Base-by-base conservation (phyloP, 768 basidiomycete genomes). In the Boletus reticulatus region DNA sequence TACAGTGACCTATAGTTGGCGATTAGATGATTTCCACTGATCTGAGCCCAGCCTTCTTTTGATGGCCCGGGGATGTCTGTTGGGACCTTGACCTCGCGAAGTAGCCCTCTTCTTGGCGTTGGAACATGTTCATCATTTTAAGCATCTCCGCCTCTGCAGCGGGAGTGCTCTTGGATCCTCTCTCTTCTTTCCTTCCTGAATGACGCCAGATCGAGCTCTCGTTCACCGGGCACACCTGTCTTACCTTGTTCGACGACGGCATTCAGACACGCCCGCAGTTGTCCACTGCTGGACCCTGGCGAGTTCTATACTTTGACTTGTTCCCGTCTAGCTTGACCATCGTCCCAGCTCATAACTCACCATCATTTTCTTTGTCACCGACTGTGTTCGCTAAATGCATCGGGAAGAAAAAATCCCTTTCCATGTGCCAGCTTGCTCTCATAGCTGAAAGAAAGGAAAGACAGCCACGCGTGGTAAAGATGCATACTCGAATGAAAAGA, bases 51-150 rank as follows among this genome's bases (percentile, higher is more conserved):
- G 22, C 22, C 22, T 22, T 22, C 22, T 22, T 81, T 82, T 24
- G 88, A 80, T 3, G 92, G 89, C n/a, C n/a, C n/a, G n/a, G n/a
- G n/a, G n/a, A n/a, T n/a, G n/a, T n/a, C n/a, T n/a, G n/a, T n/a
- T n/a, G 8, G 89, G 45, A 91, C 79, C 60, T 85, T 84, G 66
- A 92, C 67, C 69, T 98, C 94, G 57, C 95, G 81, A 56, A n/a
- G 88, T 72, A 12, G 83, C 85, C 65, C 82, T 81, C 67, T 81
- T 79, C 72, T 92, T 88, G 19, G 83, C 75, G 12, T 78, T 82
- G 60, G 82, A 85, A 70, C 88, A 73, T 16, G 74, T 78, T 22
- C 22, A 22, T 22, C 22, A 3, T 22, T 72, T 87, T 88, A 60
- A 82, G 67, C 56, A 81, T 64, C 68, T 82, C 83, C 62, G 78